These are phyloP conservation scores for Kazachstania sp. DNA, from an alignment of 1,139 yeast species.

Conservation along the genomic window DNA sequence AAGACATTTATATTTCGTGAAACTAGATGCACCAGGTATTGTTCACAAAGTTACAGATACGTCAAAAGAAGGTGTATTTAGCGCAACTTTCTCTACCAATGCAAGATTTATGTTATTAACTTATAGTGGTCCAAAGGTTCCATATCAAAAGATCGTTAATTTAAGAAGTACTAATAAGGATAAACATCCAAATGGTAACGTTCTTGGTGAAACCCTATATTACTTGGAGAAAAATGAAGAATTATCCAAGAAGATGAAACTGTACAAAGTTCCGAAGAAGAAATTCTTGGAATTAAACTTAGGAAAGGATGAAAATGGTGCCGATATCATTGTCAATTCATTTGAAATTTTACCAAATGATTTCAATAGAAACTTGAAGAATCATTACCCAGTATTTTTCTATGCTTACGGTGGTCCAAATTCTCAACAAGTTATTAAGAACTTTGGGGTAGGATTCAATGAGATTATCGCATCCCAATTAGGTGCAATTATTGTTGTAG, in stretches of 20 bases:
- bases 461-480: slow-evolving; percentile 61
- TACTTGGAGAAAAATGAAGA: slow-evolving; percentile 44
- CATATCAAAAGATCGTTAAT: slow-evolving; percentile 57
- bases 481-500: slow-evolving; percentile 65
- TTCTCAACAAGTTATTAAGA: slow-evolving; percentile 54
- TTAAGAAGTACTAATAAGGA: slow-evolving; percentile 26
- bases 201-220: slow-evolving; percentile 26
- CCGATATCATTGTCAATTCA: slow-evolving; percentile 42
- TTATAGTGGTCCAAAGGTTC: slow-evolving; percentile 59
- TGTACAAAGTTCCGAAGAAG: slow-evolving; percentile 43
- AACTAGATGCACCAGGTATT: slow-evolving; percentile 35
- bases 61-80: slow-evolving; percentile 54
- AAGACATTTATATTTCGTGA: slow-evolving; percentile 51
- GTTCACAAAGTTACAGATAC: slow-evolving; percentile 48
- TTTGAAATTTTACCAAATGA: slow-evolving; percentile 57
- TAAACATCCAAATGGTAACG: slow-evolving; percentile 19
- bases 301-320: slow-evolving; percentile 38
- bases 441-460: slow-evolving; percentile 49
- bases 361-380: slow-evolving; percentile 41
- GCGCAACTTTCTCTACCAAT: slow-evolving; percentile 62
- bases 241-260: slow-evolving; percentile 34
- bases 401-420: slow-evolving; percentile 82
- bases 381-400: slow-evolving; percentile 59
- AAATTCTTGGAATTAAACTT: slow-evolving; percentile 43
- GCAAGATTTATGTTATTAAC: slow-evolving; percentile 51